Base-by-base conservation (phyloP, 73 alveolate species). In the Paramecium caudatum region DNA sequence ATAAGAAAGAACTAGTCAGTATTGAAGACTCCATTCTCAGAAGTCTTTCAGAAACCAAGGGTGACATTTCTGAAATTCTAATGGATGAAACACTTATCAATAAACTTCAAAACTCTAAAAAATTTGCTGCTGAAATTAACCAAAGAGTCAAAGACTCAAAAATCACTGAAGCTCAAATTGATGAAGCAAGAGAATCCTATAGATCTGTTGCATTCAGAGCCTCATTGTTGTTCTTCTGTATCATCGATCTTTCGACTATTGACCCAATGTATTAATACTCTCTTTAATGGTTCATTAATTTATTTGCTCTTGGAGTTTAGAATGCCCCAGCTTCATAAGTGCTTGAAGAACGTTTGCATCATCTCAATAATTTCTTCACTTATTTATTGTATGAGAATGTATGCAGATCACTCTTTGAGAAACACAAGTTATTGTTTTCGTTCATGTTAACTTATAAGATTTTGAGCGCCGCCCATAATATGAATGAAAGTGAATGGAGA, bases 241-340 rank as follows among this genome's bases (percentile, higher is more conserved):
- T 95, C n/a, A 92, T 96, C 7, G 98, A 95, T 68, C 62, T 95
- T 43, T 82, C 99, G 0, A 95, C 97, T 82, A 91, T 98, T 47
- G 99, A 97, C 70, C 99, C 99, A 12, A 97, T 97, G 99, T 99
- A 99, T 93, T 99, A 99, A 94, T 99, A 97, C 94, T 97, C 99
- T 48, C 94, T 99, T 19, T 98, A 99, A 95, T 99, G 99, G 94
- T 99, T 98, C 91, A 97, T 99, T 68, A 95, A 97, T 85, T 90
- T 99, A 94, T 98, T 98, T 86, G 99, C 98, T 91, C 70, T 94
- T 82, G 98, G 99, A 68, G 98, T 99, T 12, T 99, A 99, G 90
- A 95, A 97, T 87, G 98, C 99, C 0, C 99, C 99, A 2, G 95
- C 97, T 70, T 93, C 99, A 12, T 95, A 95, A 47, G 98, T 95